Evolutionary conservation across 805 yeast genomes (phyloP), one percentile per base, ranked within the genome.

Genomic region (Metschnikowia anglica): DNA sequence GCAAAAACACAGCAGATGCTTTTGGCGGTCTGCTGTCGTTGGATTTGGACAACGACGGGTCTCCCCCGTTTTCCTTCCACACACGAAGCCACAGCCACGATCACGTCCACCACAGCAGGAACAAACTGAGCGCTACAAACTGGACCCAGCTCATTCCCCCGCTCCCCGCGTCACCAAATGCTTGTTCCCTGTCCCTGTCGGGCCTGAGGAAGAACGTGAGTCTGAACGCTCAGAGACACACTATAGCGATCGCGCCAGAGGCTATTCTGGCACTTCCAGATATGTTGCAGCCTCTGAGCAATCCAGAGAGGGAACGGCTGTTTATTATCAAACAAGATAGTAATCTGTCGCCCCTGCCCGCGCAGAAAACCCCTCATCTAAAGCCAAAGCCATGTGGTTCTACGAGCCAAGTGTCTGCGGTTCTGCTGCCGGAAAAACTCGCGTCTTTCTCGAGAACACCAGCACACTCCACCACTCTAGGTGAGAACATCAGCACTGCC

Each of bases 111-210:
- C 49, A 39, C 31, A 24, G 37, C 23, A 39, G 47, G 11, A 37
- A 35, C 7, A 27, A 34, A 23, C 44, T 39, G 46, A 43, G 26
- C 36, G 42, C 18, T 23, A 39, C 58, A 8, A 53, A 59, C 43
- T 63, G 68, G 68, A 59, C 64, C 11, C 38, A 63, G 10, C 52
- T 65, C 29, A 65, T 65, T 16, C 70, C 71, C n/a, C 71, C 70
- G 11, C 46, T 62, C 16, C 54, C 54, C n/a, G n/a, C 42, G 15
- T 26, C 37, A 2, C 33, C 40, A 4, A 25, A 29, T n/a, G 18
- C 32, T n/a, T 31, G 32, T 13, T 30, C 23, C 28, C 17, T 39
- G 17, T 36, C 40, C 15, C 32, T 13, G 39, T 12, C 23, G 33
- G 10, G 13, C 19, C 40, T 36, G 40, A 30, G 23, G 12, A n/a